Conservation (phyloP, 257 asterid genomes). For the Coffea eugenioides region DNA sequence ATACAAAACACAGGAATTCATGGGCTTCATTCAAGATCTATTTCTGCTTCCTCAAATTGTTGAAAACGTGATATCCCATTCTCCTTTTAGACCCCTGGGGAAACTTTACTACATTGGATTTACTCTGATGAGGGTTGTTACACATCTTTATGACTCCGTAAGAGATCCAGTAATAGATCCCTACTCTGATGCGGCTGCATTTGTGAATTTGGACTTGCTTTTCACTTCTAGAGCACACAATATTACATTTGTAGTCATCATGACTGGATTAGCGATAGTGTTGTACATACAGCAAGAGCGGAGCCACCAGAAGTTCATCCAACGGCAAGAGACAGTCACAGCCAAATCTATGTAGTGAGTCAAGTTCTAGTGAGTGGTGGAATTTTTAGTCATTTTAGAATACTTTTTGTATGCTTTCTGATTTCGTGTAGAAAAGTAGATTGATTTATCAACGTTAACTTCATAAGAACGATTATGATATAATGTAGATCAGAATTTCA, state of each 20-base stretch:
- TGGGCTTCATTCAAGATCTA: constrained; percentile 10
- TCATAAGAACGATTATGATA: too few species aligned
- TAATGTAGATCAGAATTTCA: too few species aligned
- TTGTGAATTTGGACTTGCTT: neutral
- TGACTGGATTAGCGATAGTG: constrained; percentile 7
- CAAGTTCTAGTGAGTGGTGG: neutral
- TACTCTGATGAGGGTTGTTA: constrained; percentile 9
- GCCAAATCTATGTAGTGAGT: constrained; percentile 6
- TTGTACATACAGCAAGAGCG: constrained; percentile 13
- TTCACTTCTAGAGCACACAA: constrained; percentile 8
- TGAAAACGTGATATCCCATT: constrained; percentile 8
- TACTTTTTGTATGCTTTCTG: too few species aligned
- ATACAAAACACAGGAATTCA: constrained; percentile 3
- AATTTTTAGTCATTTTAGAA: neutral
- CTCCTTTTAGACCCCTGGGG: constrained; percentile 5
- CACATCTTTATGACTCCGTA: constrained; percentile 9
- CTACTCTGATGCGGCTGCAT: neutral
- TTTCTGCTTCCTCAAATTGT: constrained; percentile 21
- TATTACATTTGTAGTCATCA: constrained; percentile 3
- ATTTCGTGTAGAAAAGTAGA: too few species aligned
- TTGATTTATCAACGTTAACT: too few species aligned
- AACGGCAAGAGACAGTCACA: neutral
- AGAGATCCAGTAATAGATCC: constrained; percentile 14
- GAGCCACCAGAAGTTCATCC: constrained; percentile 5
- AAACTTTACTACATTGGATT: constrained; percentile 20